phyloP scores from a whole-genome alignment of 2,329 filamentous ascomycete species.

The Stachybotrys elegans region DNA sequence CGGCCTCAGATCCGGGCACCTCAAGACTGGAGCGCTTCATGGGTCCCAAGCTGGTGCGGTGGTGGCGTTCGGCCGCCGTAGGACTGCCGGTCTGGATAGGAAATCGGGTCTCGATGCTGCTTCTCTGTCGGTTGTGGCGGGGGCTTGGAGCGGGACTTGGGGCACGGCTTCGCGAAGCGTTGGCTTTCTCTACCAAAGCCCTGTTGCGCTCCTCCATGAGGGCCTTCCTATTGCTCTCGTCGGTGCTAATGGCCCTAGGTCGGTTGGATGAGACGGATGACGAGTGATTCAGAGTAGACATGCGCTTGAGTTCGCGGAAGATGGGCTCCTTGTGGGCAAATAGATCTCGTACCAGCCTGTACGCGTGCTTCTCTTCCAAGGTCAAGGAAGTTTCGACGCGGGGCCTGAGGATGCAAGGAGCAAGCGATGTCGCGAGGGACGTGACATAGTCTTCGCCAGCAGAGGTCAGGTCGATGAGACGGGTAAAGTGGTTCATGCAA shows the following conservation, averaged over 20 bases:
- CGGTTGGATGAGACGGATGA: conserved; percentile 53
- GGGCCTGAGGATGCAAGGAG: conserved; percentile 83
- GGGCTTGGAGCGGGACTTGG: conserved; percentile 66
- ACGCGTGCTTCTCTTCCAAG: conserved; percentile 91
- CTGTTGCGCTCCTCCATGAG: conserved; percentile 91
- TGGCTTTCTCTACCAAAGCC: conserved; percentile 66
- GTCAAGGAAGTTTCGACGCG: conserved; percentile 84
- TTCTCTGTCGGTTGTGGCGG: conserved; percentile 73
- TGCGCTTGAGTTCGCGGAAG: conserved; percentile 92
- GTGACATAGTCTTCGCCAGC: conserved; percentile 83
- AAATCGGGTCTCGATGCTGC: conserved; percentile 75
- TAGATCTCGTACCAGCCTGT: conserved; percentile 84
- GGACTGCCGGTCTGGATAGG: conserved; percentile 72
- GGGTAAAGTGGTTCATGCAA: conserved; percentile 96
- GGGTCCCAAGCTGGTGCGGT: conserved; percentile 43
- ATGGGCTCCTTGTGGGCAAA: conserved; percentile 93
- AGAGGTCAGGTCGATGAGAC: conserved; percentile 92
- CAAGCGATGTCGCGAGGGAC: conserved; percentile 67
- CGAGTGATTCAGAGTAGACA: conserved; percentile 65
- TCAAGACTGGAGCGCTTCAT: conserved; percentile 69
- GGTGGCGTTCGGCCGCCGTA: conserved; percentile 46
- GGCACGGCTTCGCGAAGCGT: conserved; percentile 63
- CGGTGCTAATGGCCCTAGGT: conserved; percentile 83
- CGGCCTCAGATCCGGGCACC: conserved; percentile 61
- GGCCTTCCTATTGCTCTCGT: conserved; percentile 90